Evolutionary conservation across 306 rosid genomes (phyloP).

Genomic region (Rubus parviflorus): DNA sequence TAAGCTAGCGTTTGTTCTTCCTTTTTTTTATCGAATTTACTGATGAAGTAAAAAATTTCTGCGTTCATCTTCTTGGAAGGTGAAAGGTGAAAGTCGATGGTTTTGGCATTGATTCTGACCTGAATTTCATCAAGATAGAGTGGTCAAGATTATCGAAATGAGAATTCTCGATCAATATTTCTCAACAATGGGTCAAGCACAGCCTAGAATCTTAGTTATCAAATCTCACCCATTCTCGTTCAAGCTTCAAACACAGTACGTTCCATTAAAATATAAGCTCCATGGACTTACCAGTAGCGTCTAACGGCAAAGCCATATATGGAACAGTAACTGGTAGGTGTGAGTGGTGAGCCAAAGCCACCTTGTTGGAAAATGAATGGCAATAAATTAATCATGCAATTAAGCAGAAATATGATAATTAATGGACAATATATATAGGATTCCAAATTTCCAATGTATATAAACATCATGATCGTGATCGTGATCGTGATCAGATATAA

Average conservation of each 20-base stretch:
- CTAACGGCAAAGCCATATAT: background rate
- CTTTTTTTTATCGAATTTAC: too few relatives aligned
- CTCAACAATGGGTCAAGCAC: background rate
- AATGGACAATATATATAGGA: background rate
- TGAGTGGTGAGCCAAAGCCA: background rate
- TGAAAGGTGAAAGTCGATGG: too few relatives aligned
- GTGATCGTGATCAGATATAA: background rate
- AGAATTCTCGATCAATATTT: background rate
- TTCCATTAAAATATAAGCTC: background rate
- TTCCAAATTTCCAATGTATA: background rate
- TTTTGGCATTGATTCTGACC: too few relatives aligned
- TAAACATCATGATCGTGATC: background rate
- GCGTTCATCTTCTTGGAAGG: too few relatives aligned
- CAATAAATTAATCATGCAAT: background rate
- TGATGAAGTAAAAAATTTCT: too few relatives aligned
- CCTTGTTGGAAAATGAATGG: background rate
- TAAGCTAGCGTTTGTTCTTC: too few relatives aligned
- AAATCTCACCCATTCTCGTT: too few relatives aligned
- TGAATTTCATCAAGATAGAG: too few relatives aligned
- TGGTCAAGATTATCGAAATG: too few relatives aligned
- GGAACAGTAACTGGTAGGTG: background rate
- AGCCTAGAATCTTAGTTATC: background rate
- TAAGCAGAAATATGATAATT: background rate
- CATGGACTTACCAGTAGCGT: background rate
- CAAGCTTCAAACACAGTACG: too few relatives aligned